These are phyloP conservation scores for Chamaecyparis obtusa DNA, from an alignment of 75 land plant genomes.

Conservation along the genomic window DNA sequence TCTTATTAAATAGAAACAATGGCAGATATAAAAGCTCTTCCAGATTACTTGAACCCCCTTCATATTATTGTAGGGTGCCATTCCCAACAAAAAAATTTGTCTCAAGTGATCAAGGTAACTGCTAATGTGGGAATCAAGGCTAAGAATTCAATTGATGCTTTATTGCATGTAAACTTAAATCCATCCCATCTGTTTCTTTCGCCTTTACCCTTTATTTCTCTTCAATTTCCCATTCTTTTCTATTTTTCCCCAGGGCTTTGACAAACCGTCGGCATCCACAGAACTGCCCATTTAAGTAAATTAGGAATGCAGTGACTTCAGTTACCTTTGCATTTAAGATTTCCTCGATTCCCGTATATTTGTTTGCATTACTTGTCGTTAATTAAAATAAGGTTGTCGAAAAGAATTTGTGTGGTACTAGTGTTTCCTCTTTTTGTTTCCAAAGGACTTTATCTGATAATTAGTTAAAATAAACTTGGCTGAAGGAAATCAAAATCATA, in stretches of 20 bases:
- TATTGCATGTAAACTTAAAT: not conserved
- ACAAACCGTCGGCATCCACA: not conserved
- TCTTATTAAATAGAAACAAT: too few species aligned
- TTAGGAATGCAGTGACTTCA: not conserved
- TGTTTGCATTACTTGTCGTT: not conserved
- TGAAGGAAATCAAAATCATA: not conserved
- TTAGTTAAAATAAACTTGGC: not conserved
- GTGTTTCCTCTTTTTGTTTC: not conserved
- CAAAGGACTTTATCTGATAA: not conserved
- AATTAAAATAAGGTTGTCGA: constrained; percentile 1
- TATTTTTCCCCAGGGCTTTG: not conserved
- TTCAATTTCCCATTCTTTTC: not conserved
- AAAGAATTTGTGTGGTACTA: not conserved
- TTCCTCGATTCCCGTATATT: not conserved
- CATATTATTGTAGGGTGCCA: too few species aligned
- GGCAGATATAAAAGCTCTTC: too few species aligned
- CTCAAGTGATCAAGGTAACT: too few species aligned
- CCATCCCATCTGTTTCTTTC: not conserved
- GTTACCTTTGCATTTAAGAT: not conserved
- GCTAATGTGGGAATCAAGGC: too few species aligned
- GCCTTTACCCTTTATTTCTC: constrained; percentile 6
- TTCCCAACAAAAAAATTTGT: too few species aligned
- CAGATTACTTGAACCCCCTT: too few species aligned
- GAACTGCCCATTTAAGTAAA: not conserved
- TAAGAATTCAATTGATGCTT: not conserved